phyloP scores from a whole-genome alignment of 345 rosid species.

The Citrus sinensis region DVS_A1.0 CM039165.1:25956501-25957000 shows the following conservation, averaged over 20 bases:
- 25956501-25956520: constrained; percentile 59
- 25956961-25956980: constrained; percentile 74
- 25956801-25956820: background rate
- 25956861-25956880: background rate
- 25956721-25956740: constrained; percentile 96
- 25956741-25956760: constrained; percentile 83
- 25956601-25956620: background rate
- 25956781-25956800: constrained; percentile 71
- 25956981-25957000: constrained; percentile 82
- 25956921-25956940: background rate
- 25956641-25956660: background rate
- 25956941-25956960: constrained; percentile 74
- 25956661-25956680: constrained; percentile 68
- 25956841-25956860: background rate
- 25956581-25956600: constrained; percentile 40
- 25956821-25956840: background rate
- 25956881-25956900: background rate
- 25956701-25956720: constrained; percentile 70
- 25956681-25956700: constrained; percentile 71
- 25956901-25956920: constrained; percentile 36
- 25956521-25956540: constrained; percentile 46
- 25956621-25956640: background rate
- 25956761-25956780: constrained; percentile 71
- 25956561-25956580: constrained; percentile 60
- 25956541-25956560: constrained; percentile 19